Evolutionary conservation across 2,329 filamentous ascomycete species (phyloP).

Genomic region (Fusarium sp.): DNA sequence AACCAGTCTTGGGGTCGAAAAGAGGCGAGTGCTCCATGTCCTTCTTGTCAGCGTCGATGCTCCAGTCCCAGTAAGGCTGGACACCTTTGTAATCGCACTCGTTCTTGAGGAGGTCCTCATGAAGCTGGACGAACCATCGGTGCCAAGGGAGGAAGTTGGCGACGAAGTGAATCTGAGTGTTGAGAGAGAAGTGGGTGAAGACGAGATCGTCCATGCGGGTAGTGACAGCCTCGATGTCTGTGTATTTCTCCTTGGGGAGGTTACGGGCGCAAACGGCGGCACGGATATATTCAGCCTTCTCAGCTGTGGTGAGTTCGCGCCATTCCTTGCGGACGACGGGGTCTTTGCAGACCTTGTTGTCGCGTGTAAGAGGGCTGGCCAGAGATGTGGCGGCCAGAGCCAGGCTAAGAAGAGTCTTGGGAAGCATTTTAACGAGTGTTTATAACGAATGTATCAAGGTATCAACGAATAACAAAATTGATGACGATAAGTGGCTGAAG

Average conservation of each 20-base stretch:
- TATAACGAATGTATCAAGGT: slow-evolving; percentile 5
- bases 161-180: slow-evolving; percentile 17
- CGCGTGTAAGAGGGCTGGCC: slow-evolving; percentile 1
- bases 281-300: slow-evolving; percentile 20
- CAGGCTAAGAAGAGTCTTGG: slow-evolving; percentile 3
- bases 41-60: slow-evolving; percentile 15
- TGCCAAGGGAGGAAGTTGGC: slow-evolving; percentile 26
- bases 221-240: neutral
- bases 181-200: slow-evolving; percentile 15
- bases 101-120: slow-evolving; percentile 17
- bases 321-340: slow-evolving; percentile 26
- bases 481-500: neutral
- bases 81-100: slow-evolving; percentile 23
- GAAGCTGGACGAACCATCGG: slow-evolving; percentile 21
- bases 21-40: slow-evolving; percentile 11
- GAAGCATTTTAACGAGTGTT: slow-evolving; percentile 13
- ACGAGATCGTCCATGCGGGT: slow-evolving; percentile 17
- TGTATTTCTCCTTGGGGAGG: slow-evolving; percentile 9
- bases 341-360: neutral
- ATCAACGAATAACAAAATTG: neutral
- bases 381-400: neutral
- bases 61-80: slow-evolving; percentile 29
- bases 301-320: slow-evolving; percentile 19
- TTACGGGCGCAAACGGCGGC: slow-evolving; percentile 24
- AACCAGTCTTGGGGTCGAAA: slow-evolving; percentile 19